Evolutionary conservation across 1,284 basidiomycete genomes (phyloP).

Genomic region (Dichomitus squalens): DNA sequence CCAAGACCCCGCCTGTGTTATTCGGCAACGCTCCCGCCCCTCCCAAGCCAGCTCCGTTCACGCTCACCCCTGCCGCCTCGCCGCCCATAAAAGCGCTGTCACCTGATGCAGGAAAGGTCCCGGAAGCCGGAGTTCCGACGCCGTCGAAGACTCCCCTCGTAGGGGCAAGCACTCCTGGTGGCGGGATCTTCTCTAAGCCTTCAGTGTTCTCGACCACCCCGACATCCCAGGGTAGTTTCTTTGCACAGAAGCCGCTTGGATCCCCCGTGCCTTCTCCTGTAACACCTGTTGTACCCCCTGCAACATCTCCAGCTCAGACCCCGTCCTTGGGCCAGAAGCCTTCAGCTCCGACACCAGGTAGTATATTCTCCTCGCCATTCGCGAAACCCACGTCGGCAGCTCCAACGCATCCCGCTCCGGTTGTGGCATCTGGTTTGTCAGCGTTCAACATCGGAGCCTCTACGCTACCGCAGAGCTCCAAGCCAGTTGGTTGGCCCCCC

Average conservation of each 20-base stretch:
- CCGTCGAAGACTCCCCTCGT: constrained; percentile 5
- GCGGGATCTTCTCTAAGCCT: constrained; percentile 10
- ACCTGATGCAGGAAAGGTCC: neutral
- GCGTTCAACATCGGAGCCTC: constrained; percentile 1
- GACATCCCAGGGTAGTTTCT: constrained; percentile 10
- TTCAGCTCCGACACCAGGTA: neutral
- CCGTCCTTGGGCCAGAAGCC: constrained; percentile 12
- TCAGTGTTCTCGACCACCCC: constrained; percentile 20
- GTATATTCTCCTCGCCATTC: constrained; percentile 7
- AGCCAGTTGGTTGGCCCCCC: neutral
- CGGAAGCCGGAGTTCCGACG: constrained; percentile 4
- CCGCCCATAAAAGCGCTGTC: constrained; percentile 8
- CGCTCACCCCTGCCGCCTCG: constrained; percentile 22
- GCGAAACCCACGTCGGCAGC: constrained; percentile 5
- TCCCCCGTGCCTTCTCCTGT: neutral
- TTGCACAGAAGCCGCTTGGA: constrained; percentile 6
- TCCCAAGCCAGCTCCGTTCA: constrained; percentile 25
- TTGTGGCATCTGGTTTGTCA: neutral
- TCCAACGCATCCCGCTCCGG: neutral
- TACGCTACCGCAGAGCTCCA: neutral
- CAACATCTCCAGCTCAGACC: neutral
- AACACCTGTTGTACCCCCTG: neutral
- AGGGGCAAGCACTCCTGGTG: constrained; percentile 2
- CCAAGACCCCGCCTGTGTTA: constrained; percentile 44
- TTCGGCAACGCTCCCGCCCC: constrained; percentile 18